Evolutionary conservation across 352 stramenopile genomes (phyloP), one percentile per base, ranked within the genome.

Genomic region (Phytophthora ohioensis): DNA sequence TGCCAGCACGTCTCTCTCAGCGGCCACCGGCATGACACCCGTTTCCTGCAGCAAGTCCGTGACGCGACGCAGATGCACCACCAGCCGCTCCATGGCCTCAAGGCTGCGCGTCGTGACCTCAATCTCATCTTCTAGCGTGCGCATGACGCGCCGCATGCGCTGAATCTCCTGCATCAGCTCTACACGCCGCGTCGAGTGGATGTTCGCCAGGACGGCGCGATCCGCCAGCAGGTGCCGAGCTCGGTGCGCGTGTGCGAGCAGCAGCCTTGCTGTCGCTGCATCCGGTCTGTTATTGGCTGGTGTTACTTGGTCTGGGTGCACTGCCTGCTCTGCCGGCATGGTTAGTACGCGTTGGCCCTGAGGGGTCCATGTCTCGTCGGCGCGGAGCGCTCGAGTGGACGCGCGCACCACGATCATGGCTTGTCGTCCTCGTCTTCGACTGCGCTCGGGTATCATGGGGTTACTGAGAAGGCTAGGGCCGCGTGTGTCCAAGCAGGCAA

Each of bases 151-250:
- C 17, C 66, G 57, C 56, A 87, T 71, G 27, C 71, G 68, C 39
- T 55, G 41, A 43, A 87, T 75, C 69, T 87, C 79, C 5, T 81
- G 61, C 38, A 81, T 38, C 35, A 84, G 46, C 66, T 84, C 71
- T 0, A 38, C 45, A 17, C 79, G 76, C 34, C 57, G 75, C 9
- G 17, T 56, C 12, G 67, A 61, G 4, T 74, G 64, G 47, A 84
- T 10, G 49, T 57, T 48, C n/a, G 62, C 55, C 41, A 79, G 34
- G 47, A 71, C 51, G 3, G 41, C 39, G 2, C 65, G 69, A 15
- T 78, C 61, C 7, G 67, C 43, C 57, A 80, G 53, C 13, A 75
- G 39, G 17, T 71, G 61, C 3, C 69, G 68, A 27, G 64, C 59
- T 39, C 64, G 63, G 58, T 76, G 61, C 4, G 68, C 64, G 12